phyloP scores from a whole-genome alignment of 176 grass and related monocot genomes.

The Hyparrhenia diplandra region DNA sequence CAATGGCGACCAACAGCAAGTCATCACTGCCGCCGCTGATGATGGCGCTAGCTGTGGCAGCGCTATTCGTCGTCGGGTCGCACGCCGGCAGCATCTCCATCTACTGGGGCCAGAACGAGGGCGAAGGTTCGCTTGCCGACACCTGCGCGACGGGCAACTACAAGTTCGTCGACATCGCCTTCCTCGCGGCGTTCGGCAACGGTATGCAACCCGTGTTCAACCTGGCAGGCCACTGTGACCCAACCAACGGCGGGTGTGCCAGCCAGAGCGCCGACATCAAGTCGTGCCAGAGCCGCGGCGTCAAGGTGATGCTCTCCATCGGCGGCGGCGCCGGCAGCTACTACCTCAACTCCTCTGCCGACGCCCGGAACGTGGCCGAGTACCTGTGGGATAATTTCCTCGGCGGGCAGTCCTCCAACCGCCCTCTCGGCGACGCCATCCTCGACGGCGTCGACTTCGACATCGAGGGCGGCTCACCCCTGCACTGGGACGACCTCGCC shows the following conservation, averaged over 20 bases:
- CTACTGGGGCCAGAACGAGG: conserved; percentile 47
- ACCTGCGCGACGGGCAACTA: conserved; percentile 36
- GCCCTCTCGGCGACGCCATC: conserved; percentile 28
- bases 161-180: conserved; percentile 44
- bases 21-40: neutral
- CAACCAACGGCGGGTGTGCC: conserved; percentile 35
- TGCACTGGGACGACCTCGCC: conserved; percentile 61
- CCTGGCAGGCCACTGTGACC: conserved; percentile 57
- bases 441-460: conserved; percentile 57
- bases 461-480: conserved; percentile 50
- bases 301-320: conserved; percentile 64
- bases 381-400: conserved; percentile 46
- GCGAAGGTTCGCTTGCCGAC: conserved; percentile 25
- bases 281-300: conserved; percentile 42
- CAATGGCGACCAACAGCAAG: neutral
- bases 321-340: conserved; percentile 41
- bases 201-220: conserved; percentile 39
- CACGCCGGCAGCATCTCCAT: conserved; percentile 31
- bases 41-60: neutral
- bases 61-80: neutral
- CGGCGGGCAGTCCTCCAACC: conserved; percentile 1
- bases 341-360: conserved; percentile 27
- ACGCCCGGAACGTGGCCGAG: conserved; percentile 18
- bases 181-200: conserved; percentile 49
- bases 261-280: conserved; percentile 35